A percentile compares a stretch with the other conserved stretches of the same genome.
Evolutionary conservation across 1,284 basidiomycete genomes (phyloP).

Genomic region (Ustilago nuda): DNA sequence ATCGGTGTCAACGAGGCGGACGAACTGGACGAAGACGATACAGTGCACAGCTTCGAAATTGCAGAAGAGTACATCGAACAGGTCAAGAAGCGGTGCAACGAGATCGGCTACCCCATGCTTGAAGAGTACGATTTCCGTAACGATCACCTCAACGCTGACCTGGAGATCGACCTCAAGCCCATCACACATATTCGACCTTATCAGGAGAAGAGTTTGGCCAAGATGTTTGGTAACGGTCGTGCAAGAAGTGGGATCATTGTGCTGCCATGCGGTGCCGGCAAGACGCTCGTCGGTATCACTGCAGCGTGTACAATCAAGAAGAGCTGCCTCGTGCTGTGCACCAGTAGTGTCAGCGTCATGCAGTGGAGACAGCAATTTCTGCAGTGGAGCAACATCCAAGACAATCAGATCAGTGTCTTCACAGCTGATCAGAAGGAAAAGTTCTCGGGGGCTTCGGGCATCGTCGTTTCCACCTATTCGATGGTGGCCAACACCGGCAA

Average conservation of each 20-base stretch:
- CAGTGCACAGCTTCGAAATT: constrained; percentile 68
- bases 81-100: constrained; percentile 68
- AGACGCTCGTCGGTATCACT: constrained; percentile 98
- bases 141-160: constrained; percentile 66
- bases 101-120: constrained; percentile 68
- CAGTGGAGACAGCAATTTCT: constrained; percentile 69
- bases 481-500: constrained; percentile 70
- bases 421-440: constrained; percentile 69
- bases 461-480: constrained; percentile 69
- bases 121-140: constrained; percentile 69
- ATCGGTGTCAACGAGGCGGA: constrained; percentile 68
- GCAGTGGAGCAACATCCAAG: constrained; percentile 69
- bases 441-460: constrained; percentile 67
- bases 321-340: constrained; percentile 93
- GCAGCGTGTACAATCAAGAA: constrained; percentile 99
- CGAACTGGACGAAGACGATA: constrained; percentile 67
- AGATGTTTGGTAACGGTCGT: constrained; percentile 69
- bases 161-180: constrained; percentile 68
- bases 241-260: constrained; percentile 92
- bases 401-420: constrained; percentile 68
- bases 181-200: constrained; percentile 69
- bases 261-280: constrained; percentile 96
- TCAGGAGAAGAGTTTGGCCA: constrained; percentile 68
- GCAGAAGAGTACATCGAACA: constrained; percentile 65
- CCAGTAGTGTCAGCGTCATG: constrained; percentile 69